Base-by-base conservation (phyloP, 2,329 filamentous ascomycete species). In the Colletotrichum noveboracense region DNA sequence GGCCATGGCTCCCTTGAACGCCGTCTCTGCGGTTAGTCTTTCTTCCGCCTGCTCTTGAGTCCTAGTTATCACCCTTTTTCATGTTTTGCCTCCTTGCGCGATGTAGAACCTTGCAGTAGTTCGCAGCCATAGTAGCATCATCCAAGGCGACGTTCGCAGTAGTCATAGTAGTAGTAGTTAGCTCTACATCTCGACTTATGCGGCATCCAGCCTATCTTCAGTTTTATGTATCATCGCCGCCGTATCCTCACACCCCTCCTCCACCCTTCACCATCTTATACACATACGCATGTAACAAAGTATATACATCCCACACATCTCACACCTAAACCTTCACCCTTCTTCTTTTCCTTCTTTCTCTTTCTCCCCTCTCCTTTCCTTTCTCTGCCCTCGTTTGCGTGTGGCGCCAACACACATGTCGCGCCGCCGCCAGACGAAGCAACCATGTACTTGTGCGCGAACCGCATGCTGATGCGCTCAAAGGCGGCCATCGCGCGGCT, bases 401-500 rank as follows among this genome's bases (percentile, higher is more conserved):
- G 65, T 55, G 61, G 58, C 67, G 43, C n/a, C n/a, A 18, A 48
- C 38, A 1, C 43, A 52, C n/a, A 52, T 52, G 43, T 52, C 43
- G 43, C 43, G 43, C 43, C 43, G 43, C n/a, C 43, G 43, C 43
- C 43, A 21, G n/a, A 14, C n/a, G 38, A 48, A 48, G 38, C 34
- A 21, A 71, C 78, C 68, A 76, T 78, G 75, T 78, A 74, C 60
- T 77, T 76, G 14, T 76, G 71, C 61, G 71, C 74, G 38, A 76
- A 76, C 36, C 68, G 74, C 21, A 76, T 76, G 71, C 74, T 76
- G 66, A 76, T 76, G 74, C 74, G 74, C 71, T 76, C 74, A 60
- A 36, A 91, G 90, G 90, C 90, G 78, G 91, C 90, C 80, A 84
- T 94, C 78, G 88, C 90, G 71, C 89, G 92, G 75, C 86, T 94